Conservation (phyloP, 768 basidiomycete genomes). For the Trametes villosa region DNA sequence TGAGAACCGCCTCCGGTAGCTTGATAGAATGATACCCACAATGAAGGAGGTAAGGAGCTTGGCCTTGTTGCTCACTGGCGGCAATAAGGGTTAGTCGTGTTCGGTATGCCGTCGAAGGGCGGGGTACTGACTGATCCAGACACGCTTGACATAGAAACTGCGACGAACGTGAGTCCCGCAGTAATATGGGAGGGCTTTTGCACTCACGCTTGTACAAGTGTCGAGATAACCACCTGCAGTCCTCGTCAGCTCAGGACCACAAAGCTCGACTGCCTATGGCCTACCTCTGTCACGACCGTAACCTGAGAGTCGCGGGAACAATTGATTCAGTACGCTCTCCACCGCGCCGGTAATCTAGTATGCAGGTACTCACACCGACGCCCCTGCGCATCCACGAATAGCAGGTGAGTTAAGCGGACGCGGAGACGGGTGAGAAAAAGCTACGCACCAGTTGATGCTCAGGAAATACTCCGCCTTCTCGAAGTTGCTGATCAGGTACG, state of each 20-base stretch:
- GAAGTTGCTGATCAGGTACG: conserved; percentile 17
- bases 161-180: not conserved
- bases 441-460: conserved; percentile 11
- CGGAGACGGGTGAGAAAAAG: not conserved
- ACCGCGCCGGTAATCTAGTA: no score
- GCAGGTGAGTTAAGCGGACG: not conserved
- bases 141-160: conserved; percentile 6
- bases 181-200: not conserved
- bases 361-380: conserved; percentile 7
- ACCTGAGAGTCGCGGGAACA: not conserved
- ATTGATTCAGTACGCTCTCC: not conserved
- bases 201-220: conserved; percentile 14
- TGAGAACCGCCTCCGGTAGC: not conserved
- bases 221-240: conserved; percentile 9
- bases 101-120: no score
- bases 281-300: conserved; percentile 9
- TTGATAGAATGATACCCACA: no score
- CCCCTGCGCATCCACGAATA: conserved; percentile 1
- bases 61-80: conserved; percentile 17
- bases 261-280: not conserved
- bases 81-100: not conserved
- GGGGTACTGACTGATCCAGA: conserved; percentile 9
- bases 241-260: not conserved
- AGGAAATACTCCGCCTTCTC: conserved; percentile 7
- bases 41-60: conserved; percentile 9